phyloP scores from a whole-genome alignment of 148 eudicot genomes.

The Vaccinium vitisidaea region DNA sequence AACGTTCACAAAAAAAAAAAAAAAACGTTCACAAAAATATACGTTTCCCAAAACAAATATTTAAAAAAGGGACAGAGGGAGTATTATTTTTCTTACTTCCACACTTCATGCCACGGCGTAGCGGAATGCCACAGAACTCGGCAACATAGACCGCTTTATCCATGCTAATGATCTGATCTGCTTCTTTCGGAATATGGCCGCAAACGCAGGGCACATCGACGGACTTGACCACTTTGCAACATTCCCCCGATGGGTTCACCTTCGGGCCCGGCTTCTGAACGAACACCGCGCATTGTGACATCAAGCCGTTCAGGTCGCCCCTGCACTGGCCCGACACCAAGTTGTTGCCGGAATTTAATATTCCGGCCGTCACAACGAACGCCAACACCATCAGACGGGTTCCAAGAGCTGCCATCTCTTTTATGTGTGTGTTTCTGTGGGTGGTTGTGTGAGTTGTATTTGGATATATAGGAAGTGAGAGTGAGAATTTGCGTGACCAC shows the following conservation, averaged over 20 bases:
- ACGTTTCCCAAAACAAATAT: too few relatives aligned
- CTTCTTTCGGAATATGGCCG: slow-evolving; percentile 34
- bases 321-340: slow-evolving; percentile 45
- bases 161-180: slow-evolving; percentile 51
- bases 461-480: neutral
- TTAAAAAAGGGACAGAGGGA: neutral
- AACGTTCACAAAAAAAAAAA: too few relatives aligned
- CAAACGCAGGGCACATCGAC: slow-evolving; percentile 49
- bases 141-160: slow-evolving; percentile 46
- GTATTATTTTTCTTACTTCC: slow-evolving; percentile 38
- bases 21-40: too few relatives aligned
- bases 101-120: slow-evolving; percentile 47
- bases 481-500: neutral
- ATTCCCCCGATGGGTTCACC: slow-evolving; percentile 33
- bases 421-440: neutral
- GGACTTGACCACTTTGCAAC: slow-evolving; percentile 41
- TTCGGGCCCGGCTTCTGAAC: slow-evolving; percentile 43
- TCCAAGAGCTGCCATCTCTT: slow-evolving; percentile 18
- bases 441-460: neutral
- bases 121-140: slow-evolving; percentile 41
- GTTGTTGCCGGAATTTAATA: slow-evolving; percentile 7
- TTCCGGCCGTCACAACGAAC: neutral
- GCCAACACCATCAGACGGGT: slow-evolving; percentile 26
- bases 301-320: slow-evolving; percentile 46
- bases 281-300: slow-evolving; percentile 36